Evolutionary conservation across 176 grass and related monocot species (phyloP).

Genomic region (Ananas comosus): DNA sequence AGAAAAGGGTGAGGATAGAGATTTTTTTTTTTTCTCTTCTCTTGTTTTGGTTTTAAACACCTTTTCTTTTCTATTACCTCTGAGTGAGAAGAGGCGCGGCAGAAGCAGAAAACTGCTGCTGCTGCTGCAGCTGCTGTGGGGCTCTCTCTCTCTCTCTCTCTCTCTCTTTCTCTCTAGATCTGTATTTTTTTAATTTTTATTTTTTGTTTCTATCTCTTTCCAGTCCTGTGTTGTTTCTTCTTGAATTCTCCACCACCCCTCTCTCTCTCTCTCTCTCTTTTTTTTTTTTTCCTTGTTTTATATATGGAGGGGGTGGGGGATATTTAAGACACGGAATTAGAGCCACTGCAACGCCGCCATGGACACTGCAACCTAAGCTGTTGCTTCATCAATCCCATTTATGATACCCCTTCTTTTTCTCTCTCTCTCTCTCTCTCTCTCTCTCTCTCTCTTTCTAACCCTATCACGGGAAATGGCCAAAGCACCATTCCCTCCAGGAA

Average conservation of each 20-base stretch:
- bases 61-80: not conserved
- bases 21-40: not conserved
- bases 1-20: no score
- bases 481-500: not conserved
- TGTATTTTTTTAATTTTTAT: no score
- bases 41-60: not conserved
- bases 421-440: not conserved
- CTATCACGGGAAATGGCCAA: not conserved
- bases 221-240: not conserved
- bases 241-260: conserved; percentile 3
- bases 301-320: not conserved
- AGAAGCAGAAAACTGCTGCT: not conserved
- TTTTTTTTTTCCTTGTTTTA: not conserved
- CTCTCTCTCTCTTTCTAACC: not conserved
- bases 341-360: conserved; percentile 29
- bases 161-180: no score
- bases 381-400: conserved; percentile 24
- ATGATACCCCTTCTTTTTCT: not conserved
- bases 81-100: conserved; percentile 1
- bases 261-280: not conserved
- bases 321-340: conserved; percentile 24
- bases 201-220: not conserved
- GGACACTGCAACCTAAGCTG: conserved; percentile 15
- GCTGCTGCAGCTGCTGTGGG: conserved; percentile 2
- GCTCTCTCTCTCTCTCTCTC: no score